phyloP scores from a whole-genome alignment of 2,329 filamentous ascomycete species.

The Pseudogymnoascus sp. region DNA sequence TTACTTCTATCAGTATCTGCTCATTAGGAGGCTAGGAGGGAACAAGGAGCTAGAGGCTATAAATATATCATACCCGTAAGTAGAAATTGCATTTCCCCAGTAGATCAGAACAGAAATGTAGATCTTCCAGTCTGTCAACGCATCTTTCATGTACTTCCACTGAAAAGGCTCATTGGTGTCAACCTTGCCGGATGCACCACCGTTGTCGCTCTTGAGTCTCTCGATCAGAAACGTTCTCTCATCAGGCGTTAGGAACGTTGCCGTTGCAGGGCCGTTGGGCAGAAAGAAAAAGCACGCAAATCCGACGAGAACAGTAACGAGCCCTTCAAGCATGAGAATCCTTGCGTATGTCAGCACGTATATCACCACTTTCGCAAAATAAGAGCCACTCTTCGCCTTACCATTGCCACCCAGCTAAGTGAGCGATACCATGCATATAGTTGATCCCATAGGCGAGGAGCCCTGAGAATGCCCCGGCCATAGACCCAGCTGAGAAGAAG shows the following conservation, averaged over 20 bases:
- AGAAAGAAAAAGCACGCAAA: conserved; percentile 46
- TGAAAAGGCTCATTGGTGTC: conserved; percentile 30
- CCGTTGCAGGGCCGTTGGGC: conserved; percentile 71
- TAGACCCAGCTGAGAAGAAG: neutral
- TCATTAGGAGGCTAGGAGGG: neutral
- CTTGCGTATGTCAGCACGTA: neutral
- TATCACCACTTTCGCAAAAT: neutral
- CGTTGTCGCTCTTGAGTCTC: conserved; percentile 59
- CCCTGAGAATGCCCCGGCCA: neutral
- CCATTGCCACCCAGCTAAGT: conserved; percentile 4
- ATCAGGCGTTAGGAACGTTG: conserved; percentile 59
- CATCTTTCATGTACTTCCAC: conserved; percentile 24
- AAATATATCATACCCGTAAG: conserved; percentile 11
- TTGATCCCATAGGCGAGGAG: neutral
- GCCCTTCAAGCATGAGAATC: conserved; percentile 34
- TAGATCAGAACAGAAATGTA: conserved; percentile 24
- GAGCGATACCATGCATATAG: neutral
- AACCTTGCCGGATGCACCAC: conserved; percentile 45
- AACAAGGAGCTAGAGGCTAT: neutral
- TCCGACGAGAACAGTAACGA: conserved; percentile 31
- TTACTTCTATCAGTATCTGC: neutral
- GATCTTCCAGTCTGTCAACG: conserved; percentile 32
- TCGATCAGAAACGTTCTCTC: conserved; percentile 65
- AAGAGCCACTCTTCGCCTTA: neutral
- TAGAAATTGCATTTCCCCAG: conserved; percentile 13